These are phyloP conservation scores for Rheum nobile DNA, from an alignment of 148 eudicot species.

Conservation along the genomic window DNA sequence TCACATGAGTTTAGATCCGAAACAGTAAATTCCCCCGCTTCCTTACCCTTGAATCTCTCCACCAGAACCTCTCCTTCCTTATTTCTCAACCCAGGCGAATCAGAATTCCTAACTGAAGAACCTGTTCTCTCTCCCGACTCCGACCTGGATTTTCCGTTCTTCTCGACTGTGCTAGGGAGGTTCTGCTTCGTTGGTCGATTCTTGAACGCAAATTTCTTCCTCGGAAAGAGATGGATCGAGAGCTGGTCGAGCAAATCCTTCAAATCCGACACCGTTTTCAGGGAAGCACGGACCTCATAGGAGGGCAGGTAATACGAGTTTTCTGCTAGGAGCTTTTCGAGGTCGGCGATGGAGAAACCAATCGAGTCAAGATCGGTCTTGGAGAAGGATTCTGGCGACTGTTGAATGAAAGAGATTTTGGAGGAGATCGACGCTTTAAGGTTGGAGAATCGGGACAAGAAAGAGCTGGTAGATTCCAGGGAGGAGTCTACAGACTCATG, in stretches of 20 bases:
- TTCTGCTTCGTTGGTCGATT: slow-evolving; percentile 32
- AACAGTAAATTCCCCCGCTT: slow-evolving; percentile 51
- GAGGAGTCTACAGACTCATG: slow-evolving; percentile 21
- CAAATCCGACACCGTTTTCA: slow-evolving; percentile 37
- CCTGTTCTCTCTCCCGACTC: slow-evolving; percentile 7
- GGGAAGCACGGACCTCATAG: slow-evolving; percentile 64
- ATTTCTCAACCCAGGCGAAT: slow-evolving; percentile 47
- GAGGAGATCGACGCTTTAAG: slow-evolving; percentile 43
- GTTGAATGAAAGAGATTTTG: slow-evolving; percentile 25
- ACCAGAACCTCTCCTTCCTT: slow-evolving; percentile 43
- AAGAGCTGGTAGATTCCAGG: slow-evolving; percentile 46
- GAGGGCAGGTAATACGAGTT: slow-evolving; percentile 66
- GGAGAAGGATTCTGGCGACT: slow-evolving; percentile 20
- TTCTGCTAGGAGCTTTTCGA: slow-evolving; percentile 63
- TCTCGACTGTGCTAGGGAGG: slow-evolving; percentile 5
- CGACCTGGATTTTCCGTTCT: slow-evolving; percentile 11
- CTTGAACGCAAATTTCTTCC: slow-evolving; percentile 66
- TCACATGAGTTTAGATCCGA: slow-evolving; percentile 52
- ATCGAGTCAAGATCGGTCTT: slow-evolving; percentile 28
- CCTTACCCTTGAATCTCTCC: slow-evolving; percentile 42
- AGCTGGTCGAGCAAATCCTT: slow-evolving; percentile 46
- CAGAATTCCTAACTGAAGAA: slow-evolving; percentile 12
- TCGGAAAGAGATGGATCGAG: slow-evolving; percentile 37
- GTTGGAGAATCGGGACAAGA: slow-evolving; percentile 42
- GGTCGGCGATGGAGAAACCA: slow-evolving; percentile 37